Conservation (phyloP, 257 asterid genomes). For the Solanum pimpinellifolium region DNA sequence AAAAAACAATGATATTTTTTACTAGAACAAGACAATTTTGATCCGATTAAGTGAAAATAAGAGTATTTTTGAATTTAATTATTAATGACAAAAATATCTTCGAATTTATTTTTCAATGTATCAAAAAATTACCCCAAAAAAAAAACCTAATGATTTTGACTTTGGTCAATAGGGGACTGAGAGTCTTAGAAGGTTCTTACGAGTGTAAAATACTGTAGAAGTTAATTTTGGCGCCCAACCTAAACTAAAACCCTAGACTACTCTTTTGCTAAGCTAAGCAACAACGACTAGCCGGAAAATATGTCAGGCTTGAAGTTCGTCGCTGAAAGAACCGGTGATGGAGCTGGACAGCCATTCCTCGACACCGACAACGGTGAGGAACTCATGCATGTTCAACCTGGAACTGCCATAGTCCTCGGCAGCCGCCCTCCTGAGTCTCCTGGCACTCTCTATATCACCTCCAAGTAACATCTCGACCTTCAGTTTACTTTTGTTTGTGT, state of each 20-base stretch:
- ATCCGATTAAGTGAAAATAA: not conserved
- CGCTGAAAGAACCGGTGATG: conserved; percentile 53
- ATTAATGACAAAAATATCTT: too few species aligned
- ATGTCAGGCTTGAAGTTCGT: conserved; percentile 61
- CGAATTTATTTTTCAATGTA: too few species aligned
- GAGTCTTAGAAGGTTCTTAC: not conserved
- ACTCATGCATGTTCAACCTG: conserved; percentile 48
- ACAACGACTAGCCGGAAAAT: not conserved
- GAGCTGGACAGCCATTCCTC: conserved; percentile 51
- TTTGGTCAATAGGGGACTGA: not conserved
- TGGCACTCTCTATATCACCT: conserved; percentile 80
- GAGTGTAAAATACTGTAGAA: not conserved
- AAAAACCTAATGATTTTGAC: not conserved
- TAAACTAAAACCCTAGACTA: not conserved
- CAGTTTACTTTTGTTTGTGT: not conserved
- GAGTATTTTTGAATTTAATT: too few species aligned
- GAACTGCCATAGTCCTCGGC: conserved; percentile 62
- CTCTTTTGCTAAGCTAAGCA: not conserved
- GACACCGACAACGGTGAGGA: conserved; percentile 56
- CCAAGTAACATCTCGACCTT: conserved; percentile 32
- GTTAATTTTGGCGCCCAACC: not conserved
- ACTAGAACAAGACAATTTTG: not conserved
- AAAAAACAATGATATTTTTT: too few species aligned
- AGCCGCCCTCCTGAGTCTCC: conserved; percentile 50
- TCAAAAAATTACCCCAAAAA: too few species aligned